These are phyloP conservation scores for Fusarium bulbicola DNA, from an alignment of 2,329 filamentous ascomycete species.

Conservation along the genomic window DNA sequence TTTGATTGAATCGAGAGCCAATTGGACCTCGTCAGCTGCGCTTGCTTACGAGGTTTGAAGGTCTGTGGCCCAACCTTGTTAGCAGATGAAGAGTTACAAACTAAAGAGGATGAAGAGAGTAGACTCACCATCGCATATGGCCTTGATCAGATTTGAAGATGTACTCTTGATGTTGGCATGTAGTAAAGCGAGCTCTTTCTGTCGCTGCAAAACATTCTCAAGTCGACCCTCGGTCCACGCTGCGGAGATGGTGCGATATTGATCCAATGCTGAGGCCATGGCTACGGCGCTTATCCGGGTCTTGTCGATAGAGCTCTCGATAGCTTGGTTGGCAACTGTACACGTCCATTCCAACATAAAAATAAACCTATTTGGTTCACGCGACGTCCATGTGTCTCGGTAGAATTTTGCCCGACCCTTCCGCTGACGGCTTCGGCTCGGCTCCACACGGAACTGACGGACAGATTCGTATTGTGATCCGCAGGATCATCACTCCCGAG, in stretches of 20 bases:
- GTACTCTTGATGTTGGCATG: neutral
- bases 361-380: neutral
- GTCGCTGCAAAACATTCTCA: slow-evolving; percentile 2
- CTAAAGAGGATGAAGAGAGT: no score
- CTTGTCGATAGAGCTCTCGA: no score
- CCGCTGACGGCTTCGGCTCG: neutral
- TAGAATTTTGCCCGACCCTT: neutral
- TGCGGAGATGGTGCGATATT: neutral
- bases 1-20: slow-evolving; percentile 1
- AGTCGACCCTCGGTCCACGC: neutral
- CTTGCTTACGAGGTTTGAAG: neutral
- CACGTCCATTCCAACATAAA: fast-evolving
- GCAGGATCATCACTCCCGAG: fast-evolving
- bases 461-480: neutral
- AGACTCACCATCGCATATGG: neutral
- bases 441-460: neutral
- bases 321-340: fast-evolving
- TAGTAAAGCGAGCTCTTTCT: neutral
- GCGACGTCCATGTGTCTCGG: neutral
- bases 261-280: slow-evolving; percentile 59
- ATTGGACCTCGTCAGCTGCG: neutral
- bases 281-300: slow-evolving; percentile 32
- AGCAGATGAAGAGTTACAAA: no score
- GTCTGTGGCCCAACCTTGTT: neutral
- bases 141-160: neutral